Evolutionary conservation across 257 asterid species (phyloP), one percentile per base, ranked within the genome.

Genomic region (Petrea volubilis): DNA sequence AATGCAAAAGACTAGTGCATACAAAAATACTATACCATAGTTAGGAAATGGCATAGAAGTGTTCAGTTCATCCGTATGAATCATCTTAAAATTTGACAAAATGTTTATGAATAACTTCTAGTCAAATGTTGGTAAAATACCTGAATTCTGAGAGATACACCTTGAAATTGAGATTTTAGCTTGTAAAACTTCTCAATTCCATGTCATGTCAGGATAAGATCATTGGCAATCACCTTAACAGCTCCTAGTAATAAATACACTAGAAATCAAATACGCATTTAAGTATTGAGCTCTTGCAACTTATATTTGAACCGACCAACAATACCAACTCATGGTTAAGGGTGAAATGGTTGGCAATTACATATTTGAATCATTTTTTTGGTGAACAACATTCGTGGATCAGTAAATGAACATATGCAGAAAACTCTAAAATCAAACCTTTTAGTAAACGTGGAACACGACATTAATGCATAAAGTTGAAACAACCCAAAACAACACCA

Each of bases 191-290:
- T 93, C 76, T 93, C 98, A 71, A 93, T 52, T 80, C 91, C 97
- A 80, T 93, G 98, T 25, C 98, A 75, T 64, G 98, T 93, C 81
- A 97, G 89, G 79, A 93, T 91, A 58, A 93, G 98, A 85, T 93
- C 98, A 80, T 93, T 93, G 38, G 98, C 98, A 97, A 93, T 93
- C 80, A 93, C 98, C 84, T 85, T 91, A 64, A 93, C 97, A 75
- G 98, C 98, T 76, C 98, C 98, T 97, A 91, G 80, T n/a, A 63
- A 82, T 62, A 80, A 64, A 52, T 72, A 52, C 33, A 63, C 50
- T 40, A 58, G 53, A 71, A 73, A 78, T 84, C 77, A 84, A 53
- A 71, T 63, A 43, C 0, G 51, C 33, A 44, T 34, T 44, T 31
- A 68, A 76, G 18, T 72, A 46, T 41, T 70, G 18, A 23, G 50